Evolutionary conservation across 2,329 filamentous ascomycete genomes (phyloP), one percentile per base, ranked within the genome.

Genomic region (Talaromyces sp.): DNA sequence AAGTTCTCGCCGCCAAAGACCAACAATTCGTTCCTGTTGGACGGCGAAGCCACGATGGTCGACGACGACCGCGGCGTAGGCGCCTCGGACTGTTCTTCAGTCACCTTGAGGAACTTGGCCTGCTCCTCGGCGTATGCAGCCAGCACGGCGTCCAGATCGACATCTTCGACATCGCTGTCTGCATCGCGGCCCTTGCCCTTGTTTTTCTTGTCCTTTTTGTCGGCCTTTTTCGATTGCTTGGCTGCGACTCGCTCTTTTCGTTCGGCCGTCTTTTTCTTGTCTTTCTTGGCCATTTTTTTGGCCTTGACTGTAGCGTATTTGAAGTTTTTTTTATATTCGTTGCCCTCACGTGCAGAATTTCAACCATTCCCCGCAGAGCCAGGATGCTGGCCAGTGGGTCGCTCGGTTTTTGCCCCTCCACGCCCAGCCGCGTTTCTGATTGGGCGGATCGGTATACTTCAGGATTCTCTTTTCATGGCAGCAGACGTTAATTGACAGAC

Each of bases 1-100:
- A 92, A 98, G 72, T 93, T 96, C 80, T 99, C 95, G 66, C 95
- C 95, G 16, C 94, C 95, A 75, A 96, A 99, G 5, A 98, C 79
- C 67, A 98, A 87, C 61, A 99, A 79, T 73, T 96, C 92, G 76
- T 95, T 96, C 69, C 85, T 86, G 77, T 96, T 94, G 34, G 89
- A 86, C 1, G 95, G 95, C 44, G 90, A 94, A 23, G 91, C 92
- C 67, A 97, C 83, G 63, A 99, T 79, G 0, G 91, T 92, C 7
- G 91, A 86, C 6, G 92, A 94, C 27, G 90, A 87, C 58, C 95
- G 87, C 27, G 92, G 85, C 59, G 87, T 86, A 1, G 95, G 95
- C 18, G 93, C 90, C 2, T 80, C 85, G 51, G 83, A 85, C 28
- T 88, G 80, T 2, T 85, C 84, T 79, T 99, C 95, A 4, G 94